Evolutionary conservation across 2,329 filamentous ascomycete genomes (phyloP).

Genomic region (Penicillium hordei): DNA sequence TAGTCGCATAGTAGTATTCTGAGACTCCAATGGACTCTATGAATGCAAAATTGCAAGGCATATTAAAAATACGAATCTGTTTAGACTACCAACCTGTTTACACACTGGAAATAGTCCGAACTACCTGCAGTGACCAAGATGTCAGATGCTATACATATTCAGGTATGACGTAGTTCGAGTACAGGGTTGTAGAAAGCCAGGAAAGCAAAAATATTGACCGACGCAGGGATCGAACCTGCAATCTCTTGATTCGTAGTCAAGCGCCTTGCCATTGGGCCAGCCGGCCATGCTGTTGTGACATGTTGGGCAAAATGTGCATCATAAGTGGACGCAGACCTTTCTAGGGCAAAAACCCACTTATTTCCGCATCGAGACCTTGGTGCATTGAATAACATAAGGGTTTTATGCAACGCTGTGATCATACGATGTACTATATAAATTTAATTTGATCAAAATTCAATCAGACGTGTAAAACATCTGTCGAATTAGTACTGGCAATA

Average conservation of each 20-base stretch:
- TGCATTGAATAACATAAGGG: neutral
- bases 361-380: neutral
- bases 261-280: slow-evolving; percentile 53
- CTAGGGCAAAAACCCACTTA: neutral
- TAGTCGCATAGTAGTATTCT: neutral
- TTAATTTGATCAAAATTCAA: neutral
- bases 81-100: neutral
- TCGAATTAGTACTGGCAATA: too few relatives aligned
- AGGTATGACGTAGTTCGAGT: neutral
- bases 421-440: neutral
- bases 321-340: neutral
- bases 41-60: neutral
- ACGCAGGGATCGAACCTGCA: slow-evolving; percentile 50
- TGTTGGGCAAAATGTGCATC: accelerated
- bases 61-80: neutral
- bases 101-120: neutral
- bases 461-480: too few relatives aligned
- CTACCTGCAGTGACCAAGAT: neutral
- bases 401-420: neutral
- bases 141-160: too few relatives aligned
- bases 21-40: neutral
- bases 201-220: slow-evolving; percentile 27
- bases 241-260: slow-evolving; percentile 56
- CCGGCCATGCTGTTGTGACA: slow-evolving; percentile 18
- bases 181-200: neutral